phyloP scores from a whole-genome alignment of 306 rosid genomes.

The Trifolium fragiferum region DNA sequence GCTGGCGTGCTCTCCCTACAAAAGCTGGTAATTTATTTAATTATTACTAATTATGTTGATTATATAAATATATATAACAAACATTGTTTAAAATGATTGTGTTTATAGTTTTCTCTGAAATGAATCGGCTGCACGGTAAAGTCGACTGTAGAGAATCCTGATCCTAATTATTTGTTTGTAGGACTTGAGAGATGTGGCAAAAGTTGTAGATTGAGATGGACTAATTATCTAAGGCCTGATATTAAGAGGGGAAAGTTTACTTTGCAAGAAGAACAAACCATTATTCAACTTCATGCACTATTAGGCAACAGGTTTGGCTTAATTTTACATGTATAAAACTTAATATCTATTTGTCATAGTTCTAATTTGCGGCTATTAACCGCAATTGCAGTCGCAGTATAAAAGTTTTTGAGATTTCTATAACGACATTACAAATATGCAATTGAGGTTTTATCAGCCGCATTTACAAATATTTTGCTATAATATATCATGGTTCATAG shows the following conservation, averaged over 20 bases:
- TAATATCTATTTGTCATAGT: not conserved
- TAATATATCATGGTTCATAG: not conserved
- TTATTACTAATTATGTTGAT: too few relatives aligned
- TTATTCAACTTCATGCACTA: constrained; percentile 97
- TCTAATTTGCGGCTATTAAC: not conserved
- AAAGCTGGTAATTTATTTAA: constrained; percentile 73
- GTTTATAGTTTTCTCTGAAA: not conserved
- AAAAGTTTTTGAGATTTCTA: too few relatives aligned
- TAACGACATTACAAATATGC: too few relatives aligned
- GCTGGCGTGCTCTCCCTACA: constrained; percentile 91
- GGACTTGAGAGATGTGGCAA: constrained; percentile 96
- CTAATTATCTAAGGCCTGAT: constrained; percentile 92
- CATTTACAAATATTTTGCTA: not conserved
- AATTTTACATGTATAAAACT: not conserved
- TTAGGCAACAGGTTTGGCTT: constrained; percentile 80
- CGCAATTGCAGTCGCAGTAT: too few relatives aligned
- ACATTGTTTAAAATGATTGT: not conserved
- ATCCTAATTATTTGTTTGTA: not conserved
- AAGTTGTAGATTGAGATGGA: constrained; percentile 95
- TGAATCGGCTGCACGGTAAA: not conserved
- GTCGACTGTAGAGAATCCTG: not conserved
- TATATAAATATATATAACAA: too few relatives aligned
- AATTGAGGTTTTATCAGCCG: too few relatives aligned
- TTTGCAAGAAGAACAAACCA: constrained; percentile 94
- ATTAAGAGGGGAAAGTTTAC: constrained; percentile 96